Conservation (phyloP, 208 protist species). For the Leishmania lainsoni region DNA sequence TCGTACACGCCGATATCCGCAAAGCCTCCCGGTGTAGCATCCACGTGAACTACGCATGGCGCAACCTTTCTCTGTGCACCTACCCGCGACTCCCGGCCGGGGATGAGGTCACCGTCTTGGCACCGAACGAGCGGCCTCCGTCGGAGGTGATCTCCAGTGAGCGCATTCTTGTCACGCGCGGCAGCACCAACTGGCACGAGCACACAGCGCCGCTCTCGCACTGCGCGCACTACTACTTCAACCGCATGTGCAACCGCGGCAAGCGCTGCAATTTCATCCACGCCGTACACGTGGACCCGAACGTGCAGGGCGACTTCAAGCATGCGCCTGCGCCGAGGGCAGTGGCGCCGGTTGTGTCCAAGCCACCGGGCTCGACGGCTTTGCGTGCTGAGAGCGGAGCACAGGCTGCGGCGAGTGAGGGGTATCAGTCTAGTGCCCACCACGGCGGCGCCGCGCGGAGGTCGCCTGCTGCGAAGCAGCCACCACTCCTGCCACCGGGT, state of each 20-base stretch:
- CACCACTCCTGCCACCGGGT: constrained; percentile 8
- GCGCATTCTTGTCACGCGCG: constrained; percentile 64
- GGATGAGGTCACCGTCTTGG: constrained; percentile 49
- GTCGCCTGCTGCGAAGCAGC: not conserved
- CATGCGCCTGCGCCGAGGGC: constrained; percentile 56
- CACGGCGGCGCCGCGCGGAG: not conserved
- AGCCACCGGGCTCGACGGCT: not conserved
- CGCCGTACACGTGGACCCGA: constrained; percentile 73
- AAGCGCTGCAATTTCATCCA: constrained; percentile 84
- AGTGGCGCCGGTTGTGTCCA: constrained; percentile 45
- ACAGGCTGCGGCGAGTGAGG: not conserved
- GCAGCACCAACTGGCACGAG: constrained; percentile 40
- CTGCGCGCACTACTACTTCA: constrained; percentile 90
- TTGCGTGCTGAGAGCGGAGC: not conserved
- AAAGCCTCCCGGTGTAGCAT: constrained; percentile 42
- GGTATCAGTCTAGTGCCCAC: not conserved
- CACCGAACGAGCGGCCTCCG: constrained; percentile 64
- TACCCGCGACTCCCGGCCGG: constrained; percentile 66
- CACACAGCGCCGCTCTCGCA: constrained; percentile 57
- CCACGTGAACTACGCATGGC: constrained; percentile 86
- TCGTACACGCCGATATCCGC: constrained; percentile 73
- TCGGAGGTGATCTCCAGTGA: constrained; percentile 53
- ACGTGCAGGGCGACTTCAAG: constrained; percentile 61
- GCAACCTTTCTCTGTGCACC: constrained; percentile 45
- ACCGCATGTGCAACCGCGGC: constrained; percentile 81